Conservation (phyloP, 1,139 yeast species). For the Sugiyamaella novakii region DNA sequence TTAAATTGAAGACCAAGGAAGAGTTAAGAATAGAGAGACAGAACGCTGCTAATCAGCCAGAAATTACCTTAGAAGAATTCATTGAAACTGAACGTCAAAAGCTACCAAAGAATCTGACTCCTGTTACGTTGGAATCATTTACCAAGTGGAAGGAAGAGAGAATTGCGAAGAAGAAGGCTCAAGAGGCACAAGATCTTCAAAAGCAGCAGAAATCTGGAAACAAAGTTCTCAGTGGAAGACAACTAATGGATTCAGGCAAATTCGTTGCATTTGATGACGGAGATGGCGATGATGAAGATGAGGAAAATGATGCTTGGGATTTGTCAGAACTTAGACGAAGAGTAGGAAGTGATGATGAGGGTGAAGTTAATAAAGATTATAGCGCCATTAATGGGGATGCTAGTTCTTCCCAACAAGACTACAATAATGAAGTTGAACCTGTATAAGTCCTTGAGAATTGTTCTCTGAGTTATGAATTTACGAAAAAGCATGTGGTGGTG, state of each 20-base stretch:
- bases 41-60: constrained; percentile 84
- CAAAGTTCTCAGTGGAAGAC: constrained; percentile 69
- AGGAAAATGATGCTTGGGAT: constrained; percentile 58
- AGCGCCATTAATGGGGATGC: constrained; percentile 6
- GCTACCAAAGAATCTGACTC: constrained; percentile 79
- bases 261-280: constrained; percentile 60
- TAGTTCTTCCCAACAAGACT: not conserved
- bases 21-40: constrained; percentile 86
- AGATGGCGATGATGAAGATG: constrained; percentile 48
- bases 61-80: constrained; percentile 92
- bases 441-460: not conserved
- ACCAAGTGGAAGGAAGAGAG: constrained; percentile 80
- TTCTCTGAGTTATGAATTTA: constrained; percentile 11
- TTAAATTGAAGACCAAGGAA: constrained; percentile 93
- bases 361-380: constrained; percentile 9
- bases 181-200: constrained; percentile 49
- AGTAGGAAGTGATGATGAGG: constrained; percentile 24
- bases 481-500: constrained; percentile 11
- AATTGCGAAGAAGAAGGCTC: constrained; percentile 63
- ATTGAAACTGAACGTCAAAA: constrained; percentile 90
- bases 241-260: constrained; percentile 70
- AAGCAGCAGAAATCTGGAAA: constrained; percentile 48
- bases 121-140: constrained; percentile 84
- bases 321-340: constrained; percentile 42
- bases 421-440: constrained; percentile 5